Base-by-base conservation (phyloP, 179 eudicot genomes). In the Dionaea muscipula region DNA sequence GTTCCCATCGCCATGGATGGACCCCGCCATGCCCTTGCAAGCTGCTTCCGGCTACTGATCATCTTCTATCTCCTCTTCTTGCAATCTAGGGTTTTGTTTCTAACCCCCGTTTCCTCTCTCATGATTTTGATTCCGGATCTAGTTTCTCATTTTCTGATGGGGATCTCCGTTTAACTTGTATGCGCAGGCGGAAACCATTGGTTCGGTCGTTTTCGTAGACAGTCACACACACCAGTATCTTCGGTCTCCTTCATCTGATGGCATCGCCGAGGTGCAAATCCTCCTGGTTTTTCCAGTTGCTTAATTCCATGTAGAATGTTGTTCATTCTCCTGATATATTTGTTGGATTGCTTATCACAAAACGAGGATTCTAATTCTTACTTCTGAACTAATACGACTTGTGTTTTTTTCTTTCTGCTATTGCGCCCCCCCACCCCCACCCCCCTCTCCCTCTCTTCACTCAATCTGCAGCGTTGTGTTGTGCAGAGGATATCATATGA, bases 171-270 rank as follows among this genome's bases (percentile, higher is more conserved):
- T 8, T 28, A 8, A 28, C 3, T 28, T 28, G 28, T 25, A 13
- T 48, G 1, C 26, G 55, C 57, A 79, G 82, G 80, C 65, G 26
- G 77, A 71, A 56, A 70, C 56, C 2, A 48, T 60, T 39, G 78
- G 79, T 22, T 77, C 94, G n/a, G 82, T 80, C 24, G 51, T 75
- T 58, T 85, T 85, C 71, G 69, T 85, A 38, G 90, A 85, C 51
- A 74, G 79, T 36, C 53, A 74, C 17, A 44, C 59, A 56, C 78
- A 75, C 51, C 78, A 50, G 1, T 81, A 75, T 58, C 62, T 85
- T 59, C 83, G 78, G 15, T 56, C 66, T 51, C 47, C 26, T 47
- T 21, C 69, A 31, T 59, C 75, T 0, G 72, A 64, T 44, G 65
- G 35, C 3, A 3, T 28, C 8, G 35, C 8, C 35, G 5, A 28